phyloP scores from a whole-genome alignment of 83 land plant genomes.

The Picea abies region DNA sequence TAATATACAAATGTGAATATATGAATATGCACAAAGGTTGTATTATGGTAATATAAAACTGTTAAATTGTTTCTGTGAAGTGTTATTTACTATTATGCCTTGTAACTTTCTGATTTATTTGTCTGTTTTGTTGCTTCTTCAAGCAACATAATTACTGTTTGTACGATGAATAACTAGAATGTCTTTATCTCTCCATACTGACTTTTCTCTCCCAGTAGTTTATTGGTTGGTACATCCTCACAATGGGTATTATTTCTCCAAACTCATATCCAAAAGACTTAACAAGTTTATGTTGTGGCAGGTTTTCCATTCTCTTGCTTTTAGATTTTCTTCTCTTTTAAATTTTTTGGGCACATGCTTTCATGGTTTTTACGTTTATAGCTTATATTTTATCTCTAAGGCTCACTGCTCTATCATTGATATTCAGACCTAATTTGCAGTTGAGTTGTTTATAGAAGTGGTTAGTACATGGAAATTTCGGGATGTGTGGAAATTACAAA shows the following conservation, averaged over 20 bases:
- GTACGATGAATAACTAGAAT: neutral
- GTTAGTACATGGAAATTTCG: no score
- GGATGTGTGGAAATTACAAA: no score
- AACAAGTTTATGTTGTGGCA: neutral
- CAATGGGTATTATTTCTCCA: neutral
- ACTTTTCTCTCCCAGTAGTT: neutral
- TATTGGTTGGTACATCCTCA: neutral
- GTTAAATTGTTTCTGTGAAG: neutral
- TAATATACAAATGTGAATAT: slow-evolving; percentile 17
- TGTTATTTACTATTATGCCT: neutral
- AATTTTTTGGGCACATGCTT: neutral
- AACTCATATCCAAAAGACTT: neutral
- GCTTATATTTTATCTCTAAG: no score
- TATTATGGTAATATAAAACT: neutral
- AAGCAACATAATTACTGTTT: neutral
- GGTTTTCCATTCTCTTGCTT: neutral
- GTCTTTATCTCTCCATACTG: neutral
- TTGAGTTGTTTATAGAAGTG: no score
- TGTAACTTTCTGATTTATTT: neutral
- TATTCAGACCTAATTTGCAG: no score
- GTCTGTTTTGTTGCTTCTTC: neutral
- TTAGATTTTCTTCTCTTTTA: neutral
- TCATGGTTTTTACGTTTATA: neutral
- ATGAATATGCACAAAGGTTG: neutral
- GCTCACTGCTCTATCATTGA: no score